Evolutionary conservation across 31 red algal genomes (phyloP).

Genomic region (Asparagopsis taxiformis): DNA sequence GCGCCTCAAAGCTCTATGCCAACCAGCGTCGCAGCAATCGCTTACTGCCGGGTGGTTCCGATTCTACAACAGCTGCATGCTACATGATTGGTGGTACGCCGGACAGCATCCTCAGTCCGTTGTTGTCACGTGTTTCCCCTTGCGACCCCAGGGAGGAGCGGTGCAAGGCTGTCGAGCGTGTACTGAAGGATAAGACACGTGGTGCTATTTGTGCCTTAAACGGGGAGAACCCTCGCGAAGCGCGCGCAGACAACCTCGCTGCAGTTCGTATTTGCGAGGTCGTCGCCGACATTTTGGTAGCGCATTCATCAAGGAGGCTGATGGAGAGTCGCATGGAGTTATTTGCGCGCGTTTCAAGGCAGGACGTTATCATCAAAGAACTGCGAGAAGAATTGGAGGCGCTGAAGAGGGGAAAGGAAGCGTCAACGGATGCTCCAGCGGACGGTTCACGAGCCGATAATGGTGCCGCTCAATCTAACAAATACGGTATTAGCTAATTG

Average conservation of each 20-base stretch:
- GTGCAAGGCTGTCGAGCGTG: slow-evolving; percentile 49
- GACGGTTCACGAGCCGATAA: no score
- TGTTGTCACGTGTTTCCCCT: slow-evolving; percentile 21
- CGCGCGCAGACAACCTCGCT: slow-evolving; percentile 53
- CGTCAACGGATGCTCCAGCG: no score
- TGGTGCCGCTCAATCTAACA: no score
- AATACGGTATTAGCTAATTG: no score
- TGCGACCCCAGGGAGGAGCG: slow-evolving; percentile 52
- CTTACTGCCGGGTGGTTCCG: slow-evolving; percentile 47
- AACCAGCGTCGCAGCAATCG: slow-evolving; percentile 45
- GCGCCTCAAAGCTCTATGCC: slow-evolving; percentile 24
- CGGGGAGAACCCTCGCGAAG: slow-evolving; percentile 48
- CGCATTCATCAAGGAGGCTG: slow-evolving; percentile 11
- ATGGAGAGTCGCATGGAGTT: slow-evolving; percentile 26
- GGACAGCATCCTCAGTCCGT: slow-evolving; percentile 13
- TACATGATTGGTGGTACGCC: slow-evolving; percentile 60
- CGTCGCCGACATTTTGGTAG: slow-evolving; percentile 50
- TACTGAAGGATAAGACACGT: slow-evolving; percentile 60
- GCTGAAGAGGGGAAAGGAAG: slow-evolving; percentile 23
- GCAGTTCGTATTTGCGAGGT: slow-evolving; percentile 54
- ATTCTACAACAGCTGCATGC: slow-evolving; percentile 46
- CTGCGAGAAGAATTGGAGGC: slow-evolving; percentile 11
- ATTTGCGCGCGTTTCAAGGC: not conserved
- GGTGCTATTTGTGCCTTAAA: slow-evolving; percentile 43
- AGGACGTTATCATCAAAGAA: slow-evolving; percentile 12